A percentile compares a stretch with the other conserved stretches of the same genome.
Evolutionary conservation across 2,329 filamentous ascomycete genomes (phyloP).

Genomic region (Xylaria sp.): DNA sequence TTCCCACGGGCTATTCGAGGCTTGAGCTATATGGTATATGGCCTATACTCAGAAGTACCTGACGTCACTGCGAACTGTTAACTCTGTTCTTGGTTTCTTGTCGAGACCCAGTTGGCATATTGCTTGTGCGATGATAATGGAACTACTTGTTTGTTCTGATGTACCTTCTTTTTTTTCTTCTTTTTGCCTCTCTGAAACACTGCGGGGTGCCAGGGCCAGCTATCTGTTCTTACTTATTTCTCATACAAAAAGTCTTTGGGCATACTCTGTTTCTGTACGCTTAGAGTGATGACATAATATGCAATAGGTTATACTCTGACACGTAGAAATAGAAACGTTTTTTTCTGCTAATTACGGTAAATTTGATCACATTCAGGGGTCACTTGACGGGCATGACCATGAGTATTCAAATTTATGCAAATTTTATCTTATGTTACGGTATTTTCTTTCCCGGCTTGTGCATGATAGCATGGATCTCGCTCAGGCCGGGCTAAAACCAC

Average conservation of each 20-base stretch:
- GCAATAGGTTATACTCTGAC: too few relatives aligned
- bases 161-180: too few relatives aligned
- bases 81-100: constrained; percentile 44
- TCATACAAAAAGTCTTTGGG: too few relatives aligned
- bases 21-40: constrained; percentile 11
- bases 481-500: background rate
- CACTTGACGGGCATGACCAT: too few relatives aligned
- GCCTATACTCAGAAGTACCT: constrained; percentile 32
- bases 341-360: too few relatives aligned
- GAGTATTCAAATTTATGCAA: background rate
- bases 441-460: background rate
- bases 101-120: constrained; percentile 51
- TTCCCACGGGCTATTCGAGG: constrained; percentile 36
- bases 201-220: too few relatives aligned
- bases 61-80: constrained; percentile 46
- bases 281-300: too few relatives aligned
- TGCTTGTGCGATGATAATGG: constrained; percentile 50
- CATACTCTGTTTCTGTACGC: too few relatives aligned
- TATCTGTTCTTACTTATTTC: too few relatives aligned
- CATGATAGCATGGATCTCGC: background rate
- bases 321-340: too few relatives aligned
- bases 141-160: too few relatives aligned
- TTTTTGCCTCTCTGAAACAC: too few relatives aligned
- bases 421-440: background rate
- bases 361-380: background rate